Base-by-base conservation (phyloP, 106 monocot species). In the Hemerocallis citrina region DNA sequence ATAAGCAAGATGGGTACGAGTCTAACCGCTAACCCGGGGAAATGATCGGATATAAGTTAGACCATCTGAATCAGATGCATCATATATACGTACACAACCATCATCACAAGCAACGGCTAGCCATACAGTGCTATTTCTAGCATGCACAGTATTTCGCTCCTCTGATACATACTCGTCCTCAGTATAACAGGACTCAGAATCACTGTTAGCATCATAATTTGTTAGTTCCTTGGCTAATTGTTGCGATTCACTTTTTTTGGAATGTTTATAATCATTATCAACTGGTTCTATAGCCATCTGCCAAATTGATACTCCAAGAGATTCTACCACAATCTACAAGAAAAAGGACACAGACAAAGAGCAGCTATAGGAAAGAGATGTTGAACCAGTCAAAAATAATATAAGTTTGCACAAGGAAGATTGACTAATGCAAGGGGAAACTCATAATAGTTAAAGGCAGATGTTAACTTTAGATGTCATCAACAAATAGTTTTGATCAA, bases 71-170 rank as follows among this genome's bases (percentile, higher is more conserved):
- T 75, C 84, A 57, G 83, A 75, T 7, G 59, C 55, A 64, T 41
- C 34, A 68, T 88, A 93, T 34, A 93, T 52, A 27, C 88, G 81
- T 13, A 93, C 39, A 59, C 83, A 88, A 20, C 92, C 88, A 81
- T 93, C 92, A 70, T 85, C 85, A 77, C 92, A 93, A 15, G 92
- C 92, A 73, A 93, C 47, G 9, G 88, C 92, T 37, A 93, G 43
- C 4, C 73, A 73, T 50, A 66, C 68, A 37, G 59, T 63, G 19
- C 55, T 57, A 48, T 21, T 63, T 43, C 49, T 62, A 68, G 33
- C 24, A 69, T 35, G 4, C 41, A 37, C 30, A 63, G 68, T 31
- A 62, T 68, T 58, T 6, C 7, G 5, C 11, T 38, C 37, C 5
- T 38, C 37, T 6, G 37, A 38, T 5, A 6, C 37, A n/a, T n/a